These are phyloP conservation scores for Plantago ovata DNA, from an alignment of 257 asterid species.

Conservation along the genomic window DNA sequence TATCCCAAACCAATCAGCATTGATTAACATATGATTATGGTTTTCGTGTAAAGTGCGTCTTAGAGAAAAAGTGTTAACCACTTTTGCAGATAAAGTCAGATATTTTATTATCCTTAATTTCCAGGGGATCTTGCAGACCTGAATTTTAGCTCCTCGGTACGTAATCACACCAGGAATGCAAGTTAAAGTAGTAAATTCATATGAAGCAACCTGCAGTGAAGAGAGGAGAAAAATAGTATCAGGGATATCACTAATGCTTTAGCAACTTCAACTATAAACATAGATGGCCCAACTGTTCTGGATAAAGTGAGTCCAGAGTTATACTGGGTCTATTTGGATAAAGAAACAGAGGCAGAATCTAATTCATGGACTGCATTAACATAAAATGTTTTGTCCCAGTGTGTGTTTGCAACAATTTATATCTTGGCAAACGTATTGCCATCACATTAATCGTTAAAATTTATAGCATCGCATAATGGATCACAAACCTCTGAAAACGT, in stretches of 20 bases:
- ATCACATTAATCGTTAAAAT: not conserved
- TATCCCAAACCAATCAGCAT: no score
- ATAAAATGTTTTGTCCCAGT: no score
- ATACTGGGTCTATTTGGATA: not conserved
- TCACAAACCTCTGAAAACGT: slow-evolving; percentile 88
- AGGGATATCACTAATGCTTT: slow-evolving; percentile 7
- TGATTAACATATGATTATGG: not conserved
- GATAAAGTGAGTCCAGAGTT: not conserved
- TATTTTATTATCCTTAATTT: not conserved
- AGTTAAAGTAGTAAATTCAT: slow-evolving; percentile 94
- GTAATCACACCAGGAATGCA: slow-evolving; percentile 98
- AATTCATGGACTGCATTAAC: not conserved
- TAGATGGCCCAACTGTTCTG: not conserved
- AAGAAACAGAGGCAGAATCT: not conserved
- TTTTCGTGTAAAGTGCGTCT: not conserved
- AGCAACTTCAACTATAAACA: slow-evolving; percentile 11
- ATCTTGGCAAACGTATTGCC: no score
- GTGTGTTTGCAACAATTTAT: no score
- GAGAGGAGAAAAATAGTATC: not conserved
- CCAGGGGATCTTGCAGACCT: slow-evolving; percentile 43
- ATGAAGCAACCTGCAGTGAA: slow-evolving; percentile 88
- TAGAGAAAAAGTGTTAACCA: no score
- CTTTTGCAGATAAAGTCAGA: not conserved
- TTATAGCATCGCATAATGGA: slow-evolving; percentile 11
- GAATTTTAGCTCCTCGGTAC: slow-evolving; percentile 95